phyloP scores from a whole-genome alignment of 1,284 basidiomycete species.

The Trichosporon ovoides region DNA sequence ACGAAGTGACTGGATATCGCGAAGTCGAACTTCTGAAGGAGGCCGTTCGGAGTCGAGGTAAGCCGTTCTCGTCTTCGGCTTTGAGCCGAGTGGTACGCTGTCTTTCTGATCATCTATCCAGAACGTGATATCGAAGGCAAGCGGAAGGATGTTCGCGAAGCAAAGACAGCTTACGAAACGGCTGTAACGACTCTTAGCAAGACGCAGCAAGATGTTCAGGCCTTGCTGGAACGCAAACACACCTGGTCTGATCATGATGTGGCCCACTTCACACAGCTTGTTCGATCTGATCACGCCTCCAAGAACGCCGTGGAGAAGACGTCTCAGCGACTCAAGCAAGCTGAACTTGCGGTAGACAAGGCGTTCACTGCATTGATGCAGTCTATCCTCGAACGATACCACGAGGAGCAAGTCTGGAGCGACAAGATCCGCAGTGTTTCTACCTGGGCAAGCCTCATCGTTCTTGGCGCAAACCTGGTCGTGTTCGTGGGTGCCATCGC shows the following conservation, averaged over 20 bases:
- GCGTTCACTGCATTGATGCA: constrained; percentile 81
- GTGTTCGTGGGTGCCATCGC: constrained; percentile 83
- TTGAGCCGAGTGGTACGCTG: background rate
- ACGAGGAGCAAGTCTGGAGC: constrained; percentile 95
- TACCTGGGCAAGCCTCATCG: constrained; percentile 80
- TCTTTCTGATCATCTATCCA: constrained; percentile 11
- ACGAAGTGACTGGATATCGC: constrained; percentile 81
- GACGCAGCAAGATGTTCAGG: constrained; percentile 83
- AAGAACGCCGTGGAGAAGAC: constrained; percentile 69
- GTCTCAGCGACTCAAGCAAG: constrained; percentile 59
- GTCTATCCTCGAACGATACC: constrained; percentile 76
- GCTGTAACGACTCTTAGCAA: constrained; percentile 68
- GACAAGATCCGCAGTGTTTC: constrained; percentile 91
- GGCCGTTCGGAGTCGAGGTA: constrained; percentile 17
- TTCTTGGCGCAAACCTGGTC: constrained; percentile 73
- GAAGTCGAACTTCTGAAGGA: constrained; percentile 77
- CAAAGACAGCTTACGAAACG: constrained; percentile 67
- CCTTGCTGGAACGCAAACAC: constrained; percentile 82
- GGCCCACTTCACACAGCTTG: constrained; percentile 72
- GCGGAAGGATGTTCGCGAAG: constrained; percentile 62
- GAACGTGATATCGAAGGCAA: constrained; percentile 34
- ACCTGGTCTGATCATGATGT: constrained; percentile 73
- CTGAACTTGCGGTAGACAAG: constrained; percentile 71
- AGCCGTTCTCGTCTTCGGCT: background rate
- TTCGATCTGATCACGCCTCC: constrained; percentile 76